Evolutionary conservation across 768 basidiomycete genomes (phyloP), one percentile per base, ranked within the genome.

Genomic region (Collybia nuda): DNA sequence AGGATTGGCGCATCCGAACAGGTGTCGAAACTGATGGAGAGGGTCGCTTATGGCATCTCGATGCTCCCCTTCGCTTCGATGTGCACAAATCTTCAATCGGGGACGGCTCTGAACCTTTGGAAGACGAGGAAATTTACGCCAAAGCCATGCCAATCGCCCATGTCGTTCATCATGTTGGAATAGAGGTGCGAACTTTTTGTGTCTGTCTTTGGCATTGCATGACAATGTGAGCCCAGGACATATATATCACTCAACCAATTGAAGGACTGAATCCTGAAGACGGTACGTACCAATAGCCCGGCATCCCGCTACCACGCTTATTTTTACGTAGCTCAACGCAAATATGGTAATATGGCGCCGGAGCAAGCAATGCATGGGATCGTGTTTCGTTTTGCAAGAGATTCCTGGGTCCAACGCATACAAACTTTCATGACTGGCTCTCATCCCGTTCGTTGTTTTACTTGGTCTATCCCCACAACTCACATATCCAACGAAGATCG

Each of bases 81-180:
- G 49, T 55, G 26, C 51, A 55, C 37, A 40, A 49, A 14, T 51
- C 38, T 40, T 52, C 50, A 4, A 37, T 42, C 22, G 32, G 46
- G 14, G 52, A 38, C 4, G 52, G 52, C 6, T 53, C 52, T 1
- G 32, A 32, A 11, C 46, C 46, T 17, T 32, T 43, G 9, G 42
- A 48, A 47, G 40, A 53, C 24, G 29, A 42, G 19, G 42, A 46
- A 3, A 22, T 37, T 17, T 48, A 29, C 32, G 47, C 52, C 2
- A 52, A 55, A 40, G 50, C 52, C 22, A 48, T 55, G 54, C 50
- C 54, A 5, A 55, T 55, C 21, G 50, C 51, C 2, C 50, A 55
- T 19, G 50, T 51, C 14, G 42, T 55, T 5, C 28, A 47, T 37
- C 50, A 55, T 32, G 51, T 55, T 3, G 32, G 32, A 32, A 32